Evolutionary conservation across 2,329 filamentous ascomycete genomes (phyloP), one percentile per base, ranked within the genome.

Genomic region (Beauveria bassiana): DNA sequence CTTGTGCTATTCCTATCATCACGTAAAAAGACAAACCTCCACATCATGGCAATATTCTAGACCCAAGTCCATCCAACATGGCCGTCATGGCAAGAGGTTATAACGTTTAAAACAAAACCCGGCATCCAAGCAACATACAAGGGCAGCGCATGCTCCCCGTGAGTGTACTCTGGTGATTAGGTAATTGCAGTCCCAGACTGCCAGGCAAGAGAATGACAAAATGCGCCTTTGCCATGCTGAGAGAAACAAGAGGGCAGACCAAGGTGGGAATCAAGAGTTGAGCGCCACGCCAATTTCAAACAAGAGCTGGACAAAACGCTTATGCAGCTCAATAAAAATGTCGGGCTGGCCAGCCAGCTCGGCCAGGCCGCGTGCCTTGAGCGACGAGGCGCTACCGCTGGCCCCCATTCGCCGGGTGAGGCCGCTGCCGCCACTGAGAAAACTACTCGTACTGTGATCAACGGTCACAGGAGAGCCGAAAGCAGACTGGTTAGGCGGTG

Each of bases 291-390:
- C 80, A 31, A 86, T 75, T 70, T 87, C 83, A 18, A 86, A 76
- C 58, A 88, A 73, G 46, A 89, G 75, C 68, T 81, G 79, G 28
- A 88, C 86, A 68, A 89, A 89, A 64, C 80, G 79, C 45, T 79
- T 75, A 70, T 89, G 86, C 63, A 89, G 73, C 73, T 87, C 82
- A 61, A 88, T 82, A 66, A 89, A 89, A 68, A 89, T 86, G 68
- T 88, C 86, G 5, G 86, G 85, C 66, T 84, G 75, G 22, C 86
- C 86, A 31, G 87, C 83, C 46, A 89, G 76, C 72, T 89, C 86
- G 0, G 86, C 84, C 54, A 89, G 74, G 3, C 86, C 85, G 46
- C 84, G 80, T 45, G 84, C 79, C 65, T 82, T 85, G 47, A 82
- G 77, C 24, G 80, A 77, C 34, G 84, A 79, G 38, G 81, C 81